Evolutionary conservation across 192 early-diverging fungal species (phyloP).

Genomic region (Backusella luteola): DNA sequence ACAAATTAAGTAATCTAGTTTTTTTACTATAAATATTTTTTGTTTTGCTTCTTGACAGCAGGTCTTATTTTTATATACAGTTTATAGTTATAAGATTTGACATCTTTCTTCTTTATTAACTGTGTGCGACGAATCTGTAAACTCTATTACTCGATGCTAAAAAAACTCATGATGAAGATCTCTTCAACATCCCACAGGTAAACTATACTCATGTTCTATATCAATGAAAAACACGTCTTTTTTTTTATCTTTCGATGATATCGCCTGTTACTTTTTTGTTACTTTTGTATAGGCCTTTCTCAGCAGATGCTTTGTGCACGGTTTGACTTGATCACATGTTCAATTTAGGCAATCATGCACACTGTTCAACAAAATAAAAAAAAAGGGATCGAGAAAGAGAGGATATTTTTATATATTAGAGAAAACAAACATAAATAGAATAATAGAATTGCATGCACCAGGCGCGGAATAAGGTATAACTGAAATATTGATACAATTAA

Average conservation of each 20-base stretch:
- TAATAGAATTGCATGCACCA: neutral
- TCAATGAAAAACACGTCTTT: neutral
- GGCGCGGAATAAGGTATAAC: neutral
- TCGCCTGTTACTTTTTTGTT: neutral
- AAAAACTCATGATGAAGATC: neutral
- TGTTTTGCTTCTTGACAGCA: neutral
- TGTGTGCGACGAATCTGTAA: neutral
- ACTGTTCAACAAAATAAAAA: neutral
- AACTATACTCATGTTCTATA: neutral
- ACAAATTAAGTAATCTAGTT: neutral
- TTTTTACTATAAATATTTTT: neutral
- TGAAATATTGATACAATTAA: neutral
- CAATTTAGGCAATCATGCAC: slow-evolving; percentile 8
- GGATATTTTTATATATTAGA: slow-evolving; percentile 1
- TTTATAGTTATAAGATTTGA: neutral
- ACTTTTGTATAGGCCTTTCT: neutral
- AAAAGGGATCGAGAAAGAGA: neutral
- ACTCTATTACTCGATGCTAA: neutral
- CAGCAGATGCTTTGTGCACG: neutral
- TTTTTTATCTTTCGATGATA: neutral
- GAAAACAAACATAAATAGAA: neutral
- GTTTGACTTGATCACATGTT: slow-evolving; percentile 3
- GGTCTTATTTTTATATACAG: neutral
- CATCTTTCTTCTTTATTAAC: neutral
- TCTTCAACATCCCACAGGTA: no score